Base-by-base conservation (phyloP, 2,329 filamentous ascomycete species). In the Fusarium oligoseptatum region DNA sequence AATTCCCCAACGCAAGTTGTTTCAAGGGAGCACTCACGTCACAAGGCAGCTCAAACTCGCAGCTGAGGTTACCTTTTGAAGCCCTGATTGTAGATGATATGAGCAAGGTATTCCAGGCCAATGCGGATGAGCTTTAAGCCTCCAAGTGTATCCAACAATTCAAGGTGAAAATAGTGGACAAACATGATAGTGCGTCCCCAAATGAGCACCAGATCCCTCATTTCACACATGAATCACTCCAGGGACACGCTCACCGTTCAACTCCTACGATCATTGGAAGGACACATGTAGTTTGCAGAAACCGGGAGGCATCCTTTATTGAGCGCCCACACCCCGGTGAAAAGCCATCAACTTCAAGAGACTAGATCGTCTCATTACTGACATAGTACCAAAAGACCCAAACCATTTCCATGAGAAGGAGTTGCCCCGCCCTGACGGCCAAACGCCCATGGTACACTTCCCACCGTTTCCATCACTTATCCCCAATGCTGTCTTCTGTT, bases 281-380 rank as follows among this genome's bases (percentile, higher is more conserved):
- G 32, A 55, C 56, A 60, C 20, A 41, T 9, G n/a, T 57, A 22
- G 27, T 11, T 66, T 67, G 55, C 68, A 52, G 64, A 72, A 66
- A 78, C 70, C 68, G 76, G 72, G 66, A 79, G 77, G 76, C 77
- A 79, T 77, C 74, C 60, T 79, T 71, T 71, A 77, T 79, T 76
- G 68, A 77, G 71, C 69, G 67, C 71, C 70, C 67, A 76, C 68
- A 71, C 68, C 72, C 69, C 77, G 71, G 73, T 68, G 73, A 78
- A 62, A 79, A 79, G 70, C 66, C 73, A 71, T 71, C 75, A 50
- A 71, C 76, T 73, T 77, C 65, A 68, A 75, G 50, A 70, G 74
- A 78, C 74, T 77, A 78, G 73, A 79, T 73, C 75, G 75, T 79
- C 74, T 80, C 79, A 75, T 80, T 78, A 72, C 77, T 78, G 76